phyloP scores from a whole-genome alignment of 306 rosid species.

The Argentina anserina region DNA sequence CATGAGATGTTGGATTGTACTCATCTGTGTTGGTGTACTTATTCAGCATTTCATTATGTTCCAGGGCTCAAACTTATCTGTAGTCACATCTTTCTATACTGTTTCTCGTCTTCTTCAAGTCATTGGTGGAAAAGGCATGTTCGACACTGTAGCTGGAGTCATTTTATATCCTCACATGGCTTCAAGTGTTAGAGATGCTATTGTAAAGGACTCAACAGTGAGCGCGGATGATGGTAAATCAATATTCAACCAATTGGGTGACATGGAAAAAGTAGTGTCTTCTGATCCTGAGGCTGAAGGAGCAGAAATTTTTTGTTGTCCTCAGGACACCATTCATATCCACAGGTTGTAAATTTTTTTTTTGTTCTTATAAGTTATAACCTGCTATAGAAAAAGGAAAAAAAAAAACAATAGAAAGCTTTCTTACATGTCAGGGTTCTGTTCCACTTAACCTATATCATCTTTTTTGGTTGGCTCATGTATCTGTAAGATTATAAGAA shows the following conservation, averaged over 20 bases:
- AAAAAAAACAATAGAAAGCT: not conserved
- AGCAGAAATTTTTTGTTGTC: slow-evolving; percentile 28
- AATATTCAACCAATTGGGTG: slow-evolving; percentile 35
- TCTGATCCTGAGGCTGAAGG: slow-evolving; percentile 37
- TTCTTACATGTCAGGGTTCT: not conserved
- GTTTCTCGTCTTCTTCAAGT: slow-evolving; percentile 74
- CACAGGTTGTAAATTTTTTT: slow-evolving; percentile 40
- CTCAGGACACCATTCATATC: slow-evolving; percentile 24
- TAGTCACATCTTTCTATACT: slow-evolving; percentile 52
- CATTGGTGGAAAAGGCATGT: slow-evolving; percentile 54
- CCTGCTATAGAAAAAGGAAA: not conserved
- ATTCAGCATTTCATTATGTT: slow-evolving; percentile 27
- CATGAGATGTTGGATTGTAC: not conserved
- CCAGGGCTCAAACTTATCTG: slow-evolving; percentile 60
- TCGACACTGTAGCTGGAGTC: slow-evolving; percentile 52
- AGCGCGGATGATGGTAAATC: slow-evolving; percentile 25
- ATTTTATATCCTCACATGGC: slow-evolving; percentile 43
- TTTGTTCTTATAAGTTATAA: not conserved
- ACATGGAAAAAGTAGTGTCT: slow-evolving; percentile 33
- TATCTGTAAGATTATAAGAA: not conserved
- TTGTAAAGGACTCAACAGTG: slow-evolving; percentile 30
- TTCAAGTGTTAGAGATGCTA: slow-evolving; percentile 27
- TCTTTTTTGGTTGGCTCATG: not conserved
- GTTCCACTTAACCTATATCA: not conserved
- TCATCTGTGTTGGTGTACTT: slow-evolving; percentile 23